Percentiles rank a stretch among this genome's conserved stretches.
Conservation (phyloP, 169 alveolate genomes). For the Eimeria sp. region DNA sequence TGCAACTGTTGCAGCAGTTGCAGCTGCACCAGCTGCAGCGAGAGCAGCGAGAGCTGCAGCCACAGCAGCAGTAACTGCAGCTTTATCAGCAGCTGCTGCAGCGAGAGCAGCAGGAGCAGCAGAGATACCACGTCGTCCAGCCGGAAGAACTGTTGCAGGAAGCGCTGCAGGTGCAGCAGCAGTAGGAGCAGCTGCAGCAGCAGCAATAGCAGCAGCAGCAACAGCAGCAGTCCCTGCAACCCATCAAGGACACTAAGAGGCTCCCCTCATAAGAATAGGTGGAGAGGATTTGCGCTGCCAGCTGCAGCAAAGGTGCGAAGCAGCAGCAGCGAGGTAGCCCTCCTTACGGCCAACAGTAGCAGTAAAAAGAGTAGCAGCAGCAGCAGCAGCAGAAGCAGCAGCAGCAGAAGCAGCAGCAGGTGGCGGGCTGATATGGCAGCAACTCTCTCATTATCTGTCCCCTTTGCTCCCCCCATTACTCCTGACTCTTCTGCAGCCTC, state of each 20-base stretch:
- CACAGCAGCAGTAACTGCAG: not conserved
- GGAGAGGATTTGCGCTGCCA: no score
- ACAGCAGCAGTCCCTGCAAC: not conserved
- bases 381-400: no score
- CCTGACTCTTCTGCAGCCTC: not conserved
- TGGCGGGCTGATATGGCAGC: not conserved
- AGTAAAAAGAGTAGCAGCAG: no score
- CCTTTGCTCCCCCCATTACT: not conserved
- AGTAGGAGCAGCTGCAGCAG: not conserved
- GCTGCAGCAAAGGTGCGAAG: no score
- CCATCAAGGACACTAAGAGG: not conserved
- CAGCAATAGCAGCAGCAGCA: constrained; percentile 2
- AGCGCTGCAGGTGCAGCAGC: constrained; percentile 10
- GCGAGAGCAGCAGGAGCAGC: constrained; percentile 21
- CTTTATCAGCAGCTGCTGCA: not conserved
- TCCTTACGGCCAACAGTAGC: no score
- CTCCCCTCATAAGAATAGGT: no score
- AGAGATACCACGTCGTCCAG: not conserved
- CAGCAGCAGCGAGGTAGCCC: no score
- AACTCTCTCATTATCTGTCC: not conserved
- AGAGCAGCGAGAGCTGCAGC: not conserved
- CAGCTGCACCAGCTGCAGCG: not conserved
- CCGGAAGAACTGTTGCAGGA: constrained; percentile 1
- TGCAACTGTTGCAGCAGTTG: not conserved
- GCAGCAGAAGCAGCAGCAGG: no score